These are phyloP conservation scores for Leptographium radiaticola DNA, from an alignment of 2,329 filamentous ascomycete genomes.

Conservation along the genomic window DNA sequence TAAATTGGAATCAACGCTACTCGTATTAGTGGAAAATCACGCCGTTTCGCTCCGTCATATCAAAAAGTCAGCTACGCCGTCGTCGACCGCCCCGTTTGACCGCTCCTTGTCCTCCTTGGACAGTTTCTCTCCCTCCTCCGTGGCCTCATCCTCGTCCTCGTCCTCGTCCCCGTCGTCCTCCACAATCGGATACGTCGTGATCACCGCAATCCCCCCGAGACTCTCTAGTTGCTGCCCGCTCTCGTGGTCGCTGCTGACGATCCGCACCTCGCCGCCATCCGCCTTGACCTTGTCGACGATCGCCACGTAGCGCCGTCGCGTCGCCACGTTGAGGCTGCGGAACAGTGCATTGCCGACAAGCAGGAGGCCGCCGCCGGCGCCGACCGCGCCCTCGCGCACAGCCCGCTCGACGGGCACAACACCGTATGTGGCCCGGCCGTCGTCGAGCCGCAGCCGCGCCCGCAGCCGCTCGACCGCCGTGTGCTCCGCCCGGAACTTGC, in stretches of 20 bases:
- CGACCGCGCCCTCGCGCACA: conserved; percentile 77
- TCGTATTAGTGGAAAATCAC: too few species aligned
- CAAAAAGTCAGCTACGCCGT: neutral
- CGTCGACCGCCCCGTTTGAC: neutral
- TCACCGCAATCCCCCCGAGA: conserved; percentile 76
- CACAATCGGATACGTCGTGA: conserved; percentile 77
- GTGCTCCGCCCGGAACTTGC: conserved; percentile 78
- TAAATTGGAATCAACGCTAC: too few species aligned
- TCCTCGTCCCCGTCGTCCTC: conserved; percentile 20
- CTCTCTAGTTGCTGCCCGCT: conserved; percentile 77
- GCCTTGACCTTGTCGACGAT: conserved; percentile 81
- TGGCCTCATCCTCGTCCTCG: conserved; percentile 6
- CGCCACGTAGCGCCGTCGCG: conserved; percentile 66
- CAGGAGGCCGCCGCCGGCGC: conserved; percentile 69
- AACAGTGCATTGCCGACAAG: conserved; percentile 84
- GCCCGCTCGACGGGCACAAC: conserved; percentile 69
- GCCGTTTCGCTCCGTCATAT: neutral
- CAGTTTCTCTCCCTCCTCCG: conserved; percentile 6
- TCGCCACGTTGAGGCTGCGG: conserved; percentile 63
- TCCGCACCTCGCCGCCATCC: conserved; percentile 73
- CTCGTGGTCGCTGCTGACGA: conserved; percentile 90
- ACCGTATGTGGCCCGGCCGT: conserved; percentile 85
- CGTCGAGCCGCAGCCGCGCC: conserved; percentile 64
- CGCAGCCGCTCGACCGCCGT: conserved; percentile 75
- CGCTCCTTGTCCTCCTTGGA: conserved; percentile 11